Base-by-base conservation (phyloP, 1,284 basidiomycete genomes). In the Puccinia novopanici region DNA sequence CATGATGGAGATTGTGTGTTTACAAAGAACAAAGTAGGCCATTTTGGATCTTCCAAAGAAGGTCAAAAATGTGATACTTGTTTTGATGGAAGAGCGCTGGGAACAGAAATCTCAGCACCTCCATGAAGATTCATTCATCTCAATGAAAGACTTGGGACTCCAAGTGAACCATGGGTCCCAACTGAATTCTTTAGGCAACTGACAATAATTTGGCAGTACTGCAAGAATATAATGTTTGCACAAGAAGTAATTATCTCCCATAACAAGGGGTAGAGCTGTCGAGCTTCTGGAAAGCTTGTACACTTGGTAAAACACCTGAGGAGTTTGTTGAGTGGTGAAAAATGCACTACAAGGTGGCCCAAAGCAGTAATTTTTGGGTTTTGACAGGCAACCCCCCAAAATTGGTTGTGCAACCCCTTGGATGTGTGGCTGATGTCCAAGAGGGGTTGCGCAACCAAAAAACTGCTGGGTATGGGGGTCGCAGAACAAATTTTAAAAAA, bases 1-100 rank as follows among this genome's bases (percentile, higher is more conserved):
- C 27, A 50, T 48, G n/a, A 70, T 70, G 67, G 67, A 70, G 3
- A 70, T 22, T 13, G n/a, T 70, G n/a, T 70, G 45, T n/a, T 70
- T 50, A 24, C 50, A 45, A 24, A 70, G 67, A 24, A 70, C 17
- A 4, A 70, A 70, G 42, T 13, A 70, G n/a, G 67, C 27, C 0
- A 12, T 24, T 22, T 50, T 70, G 24, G 50, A 70, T 70, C 40
- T 70, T 50, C 67, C 67, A 2, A 50, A 30, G 22, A 70, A 70
- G 45, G 15, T 70, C 8, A 42, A 70, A 52, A 50, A 24, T 1
- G 67, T 17, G 13, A 30, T 70, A 27, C 0, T 50, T 30, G 67
- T 70, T 42, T 50, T 0, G 8, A 50, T 70, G 42, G 67, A 15
- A 9, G 45, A 70, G 15, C 42, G 15, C 12, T 70, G 67, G 67